Evolutionary conservation across 129 eudicot species (phyloP).

Genomic region (Centella asiatica): DNA sequence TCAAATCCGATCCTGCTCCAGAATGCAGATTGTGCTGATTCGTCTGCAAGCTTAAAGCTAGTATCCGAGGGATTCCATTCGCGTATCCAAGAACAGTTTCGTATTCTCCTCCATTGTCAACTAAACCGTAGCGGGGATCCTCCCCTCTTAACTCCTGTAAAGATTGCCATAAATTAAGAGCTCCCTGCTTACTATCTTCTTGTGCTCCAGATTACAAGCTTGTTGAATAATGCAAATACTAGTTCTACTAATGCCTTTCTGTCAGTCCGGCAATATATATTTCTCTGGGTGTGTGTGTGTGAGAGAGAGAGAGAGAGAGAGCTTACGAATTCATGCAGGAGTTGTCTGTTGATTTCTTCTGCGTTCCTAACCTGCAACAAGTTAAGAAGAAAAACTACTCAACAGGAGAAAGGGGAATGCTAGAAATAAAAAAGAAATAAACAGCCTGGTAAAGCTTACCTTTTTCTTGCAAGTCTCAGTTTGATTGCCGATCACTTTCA

Average conservation of each 20-base stretch:
- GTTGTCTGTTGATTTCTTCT: slow-evolving; percentile 48
- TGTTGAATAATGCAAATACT: not conserved
- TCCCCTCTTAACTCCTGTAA: slow-evolving; percentile 59
- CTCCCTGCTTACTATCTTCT: not conserved
- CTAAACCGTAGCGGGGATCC: slow-evolving; percentile 78
- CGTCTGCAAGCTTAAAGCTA: slow-evolving; percentile 45
- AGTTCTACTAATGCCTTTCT: too few relatives aligned
- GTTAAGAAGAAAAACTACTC: not conserved
- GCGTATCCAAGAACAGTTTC: slow-evolving; percentile 44
- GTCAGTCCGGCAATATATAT: not conserved
- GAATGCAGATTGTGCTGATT: slow-evolving; percentile 39
- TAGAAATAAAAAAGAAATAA: not conserved
- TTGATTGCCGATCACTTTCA: slow-evolving; percentile 40
- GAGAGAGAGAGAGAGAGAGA: too few relatives aligned
- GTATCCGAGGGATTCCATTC: slow-evolving; percentile 29
- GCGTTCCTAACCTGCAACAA: slow-evolving; percentile 59
- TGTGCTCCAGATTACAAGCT: not conserved
- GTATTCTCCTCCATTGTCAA: slow-evolving; percentile 67
- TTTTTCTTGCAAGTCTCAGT: slow-evolving; percentile 61
- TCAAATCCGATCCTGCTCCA: slow-evolving; percentile 55
- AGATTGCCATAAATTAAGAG: not conserved
- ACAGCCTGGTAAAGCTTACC: slow-evolving; percentile 24
- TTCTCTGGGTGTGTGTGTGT: too few relatives aligned
- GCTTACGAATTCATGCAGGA: slow-evolving; percentile 63
- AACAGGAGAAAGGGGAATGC: not conserved